Conservation (phyloP, 345 rosid genomes). For the Eucalyptus pauciflora region DNA sequence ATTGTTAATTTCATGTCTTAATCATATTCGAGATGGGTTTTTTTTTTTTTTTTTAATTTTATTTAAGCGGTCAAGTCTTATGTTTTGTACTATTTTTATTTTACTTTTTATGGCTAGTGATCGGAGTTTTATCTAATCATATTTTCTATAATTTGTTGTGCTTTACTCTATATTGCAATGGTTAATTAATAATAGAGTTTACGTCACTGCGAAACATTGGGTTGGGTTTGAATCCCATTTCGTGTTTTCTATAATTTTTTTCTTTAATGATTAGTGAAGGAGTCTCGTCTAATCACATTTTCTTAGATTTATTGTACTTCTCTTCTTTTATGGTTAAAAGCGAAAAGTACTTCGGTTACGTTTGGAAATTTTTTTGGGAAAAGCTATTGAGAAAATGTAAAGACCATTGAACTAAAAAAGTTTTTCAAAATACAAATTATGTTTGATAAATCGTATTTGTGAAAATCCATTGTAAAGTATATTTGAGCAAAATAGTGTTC, state of each 20-base stretch:
- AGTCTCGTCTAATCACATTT: not conserved
- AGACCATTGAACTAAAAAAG: no score
- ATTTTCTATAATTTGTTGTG: not conserved
- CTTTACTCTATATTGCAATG: not conserved
- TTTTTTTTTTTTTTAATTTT: not conserved
- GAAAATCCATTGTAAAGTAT: no score
- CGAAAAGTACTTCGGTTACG: fast-evolving
- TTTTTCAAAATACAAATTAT: no score
- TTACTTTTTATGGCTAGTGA: not conserved
- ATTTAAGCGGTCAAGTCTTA: not conserved
- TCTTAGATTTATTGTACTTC: not conserved
- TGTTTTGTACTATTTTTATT: not conserved
- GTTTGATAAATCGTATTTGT: no score
- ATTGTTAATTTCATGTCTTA: not conserved
- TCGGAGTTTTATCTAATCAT: not conserved
- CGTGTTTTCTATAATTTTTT: not conserved
- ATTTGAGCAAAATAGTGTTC: no score
- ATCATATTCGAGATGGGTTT: not conserved
- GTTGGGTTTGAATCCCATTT: not conserved
- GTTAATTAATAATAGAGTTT: not conserved
- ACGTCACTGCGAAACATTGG: not conserved
- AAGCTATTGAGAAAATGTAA: no score
- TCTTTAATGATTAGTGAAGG: not conserved
- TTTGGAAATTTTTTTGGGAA: no score
- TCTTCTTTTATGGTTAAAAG: not conserved